Evolutionary conservation across 129 eudicot species (phyloP).

Genomic region (Logfia minima): DNA sequence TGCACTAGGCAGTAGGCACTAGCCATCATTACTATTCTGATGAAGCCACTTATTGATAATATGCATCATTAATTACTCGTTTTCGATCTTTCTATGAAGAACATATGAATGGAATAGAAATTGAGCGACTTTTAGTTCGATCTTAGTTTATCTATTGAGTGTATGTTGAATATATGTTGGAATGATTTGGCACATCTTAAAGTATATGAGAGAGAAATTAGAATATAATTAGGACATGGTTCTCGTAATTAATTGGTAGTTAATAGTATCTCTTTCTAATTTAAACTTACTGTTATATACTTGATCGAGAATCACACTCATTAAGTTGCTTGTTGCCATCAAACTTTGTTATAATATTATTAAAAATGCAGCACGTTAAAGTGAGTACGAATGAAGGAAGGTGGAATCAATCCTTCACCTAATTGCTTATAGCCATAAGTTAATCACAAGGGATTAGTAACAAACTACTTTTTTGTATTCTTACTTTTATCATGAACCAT

Average conservation of each 20-base stretch:
- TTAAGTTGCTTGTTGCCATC: slow-evolving; percentile 31
- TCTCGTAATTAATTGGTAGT: not conserved
- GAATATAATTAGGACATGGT: slow-evolving; percentile 17
- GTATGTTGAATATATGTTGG: slow-evolving; percentile 1
- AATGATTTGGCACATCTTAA: slow-evolving; percentile 31
- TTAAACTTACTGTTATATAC: not conserved
- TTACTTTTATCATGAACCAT: slow-evolving; percentile 21
- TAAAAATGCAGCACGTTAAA: slow-evolving; percentile 3
- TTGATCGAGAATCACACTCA: slow-evolving; percentile 24
- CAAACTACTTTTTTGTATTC: slow-evolving; percentile 14
- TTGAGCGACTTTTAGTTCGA: not conserved
- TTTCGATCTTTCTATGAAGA: too few species aligned
- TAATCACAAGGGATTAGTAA: slow-evolving; percentile 27
- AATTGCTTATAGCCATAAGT: slow-evolving; percentile 24
- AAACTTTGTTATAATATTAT: slow-evolving; percentile 1
- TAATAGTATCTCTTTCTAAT: not conserved
- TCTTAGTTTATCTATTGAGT: too few species aligned
- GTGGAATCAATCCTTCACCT: slow-evolving; percentile 31
- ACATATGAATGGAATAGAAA: not conserved
- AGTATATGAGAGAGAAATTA: not conserved
- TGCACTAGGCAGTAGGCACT: too few species aligned
- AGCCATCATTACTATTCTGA: too few species aligned
- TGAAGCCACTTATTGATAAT: too few species aligned
- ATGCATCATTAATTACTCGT: too few species aligned
- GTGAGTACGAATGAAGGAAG: slow-evolving; percentile 13